Evolutionary conservation across 208 protist genomes (phyloP).

Genomic region (Phytomonas serpens): DNA sequence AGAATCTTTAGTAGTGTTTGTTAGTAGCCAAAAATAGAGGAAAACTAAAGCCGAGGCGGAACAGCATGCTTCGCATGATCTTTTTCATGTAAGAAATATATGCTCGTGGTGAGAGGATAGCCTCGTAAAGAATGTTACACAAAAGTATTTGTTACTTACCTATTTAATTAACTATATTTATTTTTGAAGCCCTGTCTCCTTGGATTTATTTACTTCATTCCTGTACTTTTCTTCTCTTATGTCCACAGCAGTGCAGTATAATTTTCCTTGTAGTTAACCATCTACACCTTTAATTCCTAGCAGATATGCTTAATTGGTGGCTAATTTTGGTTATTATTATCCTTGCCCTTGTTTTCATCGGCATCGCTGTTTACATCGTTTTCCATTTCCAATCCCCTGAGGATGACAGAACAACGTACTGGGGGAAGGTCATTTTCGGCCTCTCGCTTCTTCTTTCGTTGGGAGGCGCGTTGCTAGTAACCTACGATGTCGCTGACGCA

Average conservation of each 20-base stretch:
- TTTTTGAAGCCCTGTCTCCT: constrained; percentile 5
- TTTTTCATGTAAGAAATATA: constrained; percentile 2
- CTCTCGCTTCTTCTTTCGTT: constrained; percentile 70
- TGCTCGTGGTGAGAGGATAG: neutral
- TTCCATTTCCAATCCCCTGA: constrained; percentile 72
- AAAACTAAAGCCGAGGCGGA: neutral
- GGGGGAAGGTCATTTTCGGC: constrained; percentile 52
- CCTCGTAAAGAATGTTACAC: neutral
- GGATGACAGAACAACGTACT: constrained; percentile 23
- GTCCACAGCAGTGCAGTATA: neutral
- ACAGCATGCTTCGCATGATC: neutral
- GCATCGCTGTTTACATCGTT: constrained; percentile 44
- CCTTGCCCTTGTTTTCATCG: constrained; percentile 47
- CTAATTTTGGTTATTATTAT: constrained; percentile 68
- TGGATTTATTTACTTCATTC: constrained; percentile 1
- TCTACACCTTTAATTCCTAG: neutral
- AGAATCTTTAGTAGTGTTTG: neutral
- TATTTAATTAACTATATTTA: constrained; percentile 10
- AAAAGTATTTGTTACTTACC: neutral
- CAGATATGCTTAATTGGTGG: constrained; percentile 79
- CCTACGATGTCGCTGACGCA: constrained; percentile 89
- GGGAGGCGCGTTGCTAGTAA: constrained; percentile 83
- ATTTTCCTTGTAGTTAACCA: neutral
- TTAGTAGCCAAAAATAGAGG: constrained; percentile 2
- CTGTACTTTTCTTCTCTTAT: neutral